Conservation (phyloP, 2,329 filamentous ascomycete genomes). For the Helicocarpus griseus region DNA sequence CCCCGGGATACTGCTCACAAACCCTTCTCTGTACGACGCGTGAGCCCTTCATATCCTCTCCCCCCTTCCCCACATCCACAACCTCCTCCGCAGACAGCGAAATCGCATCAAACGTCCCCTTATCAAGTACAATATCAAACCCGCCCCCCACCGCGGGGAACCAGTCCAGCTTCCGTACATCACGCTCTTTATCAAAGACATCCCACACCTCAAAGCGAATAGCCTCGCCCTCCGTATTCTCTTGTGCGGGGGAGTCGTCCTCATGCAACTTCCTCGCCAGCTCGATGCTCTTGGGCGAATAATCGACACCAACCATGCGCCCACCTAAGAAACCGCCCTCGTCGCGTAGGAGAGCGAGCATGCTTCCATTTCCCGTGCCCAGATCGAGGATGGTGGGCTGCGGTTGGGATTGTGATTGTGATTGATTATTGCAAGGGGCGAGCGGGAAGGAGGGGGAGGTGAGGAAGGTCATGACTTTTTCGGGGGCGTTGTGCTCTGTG, state of each 20-base stretch:
- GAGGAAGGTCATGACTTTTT: slow-evolving; percentile 65
- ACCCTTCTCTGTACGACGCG: slow-evolving; percentile 42
- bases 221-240: slow-evolving; percentile 56
- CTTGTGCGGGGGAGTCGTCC: slow-evolving; percentile 24
- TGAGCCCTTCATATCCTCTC: slow-evolving; percentile 39
- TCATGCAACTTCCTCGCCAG: slow-evolving; percentile 58
- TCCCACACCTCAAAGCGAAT: slow-evolving; percentile 55
- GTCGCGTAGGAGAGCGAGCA: slow-evolving; percentile 71
- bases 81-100: slow-evolving; percentile 46
- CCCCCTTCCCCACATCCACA: slow-evolving; percentile 17
- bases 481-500: slow-evolving; percentile 79
- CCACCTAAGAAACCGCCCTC: slow-evolving; percentile 52
- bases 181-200: slow-evolving; percentile 41
- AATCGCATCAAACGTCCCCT: slow-evolving; percentile 95
- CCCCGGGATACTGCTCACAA: slow-evolving; percentile 64
- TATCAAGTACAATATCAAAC: slow-evolving; percentile 92
- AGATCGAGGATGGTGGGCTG: slow-evolving; percentile 61
- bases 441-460: slow-evolving; percentile 39
- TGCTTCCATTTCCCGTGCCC: slow-evolving; percentile 86
- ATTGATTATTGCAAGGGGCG: slow-evolving; percentile 29
- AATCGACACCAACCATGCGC: slow-evolving; percentile 77
- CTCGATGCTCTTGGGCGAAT: slow-evolving; percentile 63
- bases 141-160: slow-evolving; percentile 39
- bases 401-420: background rate
- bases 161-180: slow-evolving; percentile 22